A percentile compares a stretch with the other conserved stretches of the same genome.
Conservation (phyloP, 176 grass and related monocot genomes). For the Oryza nivara region DNA sequence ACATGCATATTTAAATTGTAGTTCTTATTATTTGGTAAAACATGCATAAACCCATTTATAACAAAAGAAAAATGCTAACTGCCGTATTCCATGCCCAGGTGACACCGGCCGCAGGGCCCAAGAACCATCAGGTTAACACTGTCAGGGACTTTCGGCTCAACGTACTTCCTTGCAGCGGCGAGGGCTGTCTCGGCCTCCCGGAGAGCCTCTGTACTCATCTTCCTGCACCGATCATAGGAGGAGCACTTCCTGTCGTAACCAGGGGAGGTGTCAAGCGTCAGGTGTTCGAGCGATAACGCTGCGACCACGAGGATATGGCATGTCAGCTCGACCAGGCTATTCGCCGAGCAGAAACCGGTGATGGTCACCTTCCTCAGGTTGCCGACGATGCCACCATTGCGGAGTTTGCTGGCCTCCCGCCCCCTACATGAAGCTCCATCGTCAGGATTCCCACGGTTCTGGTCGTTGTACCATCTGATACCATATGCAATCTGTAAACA, state of each 20-base stretch:
- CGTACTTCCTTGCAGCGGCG: background rate
- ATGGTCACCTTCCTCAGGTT: background rate
- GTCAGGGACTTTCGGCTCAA: background rate
- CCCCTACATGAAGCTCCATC: background rate
- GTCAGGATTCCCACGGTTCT: background rate
- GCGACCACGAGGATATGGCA: background rate
- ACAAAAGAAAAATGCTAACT: no score
- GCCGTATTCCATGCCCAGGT: no score
- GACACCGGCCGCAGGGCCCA: no score
- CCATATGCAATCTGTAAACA: no score
- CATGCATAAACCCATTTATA: no score
- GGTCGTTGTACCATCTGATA: no score
- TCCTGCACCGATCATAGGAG: background rate
- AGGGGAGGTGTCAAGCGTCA: background rate
- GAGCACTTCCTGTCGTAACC: conserved; percentile 10
- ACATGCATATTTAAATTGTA: no score
- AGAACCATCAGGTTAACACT: no score
- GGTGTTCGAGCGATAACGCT: background rate
- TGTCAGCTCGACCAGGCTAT: background rate
- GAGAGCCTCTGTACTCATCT: background rate
- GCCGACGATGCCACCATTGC: background rate
- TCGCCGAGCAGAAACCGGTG: conserved; percentile 7
- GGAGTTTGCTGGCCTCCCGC: background rate
- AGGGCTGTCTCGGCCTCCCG: background rate
- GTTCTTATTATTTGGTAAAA: no score